Percentiles rank a stretch among this genome's conserved stretches.
Evolutionary conservation across 108 stramenopile species (phyloP).

Genomic region (Fistulifera solaris): DNA sequence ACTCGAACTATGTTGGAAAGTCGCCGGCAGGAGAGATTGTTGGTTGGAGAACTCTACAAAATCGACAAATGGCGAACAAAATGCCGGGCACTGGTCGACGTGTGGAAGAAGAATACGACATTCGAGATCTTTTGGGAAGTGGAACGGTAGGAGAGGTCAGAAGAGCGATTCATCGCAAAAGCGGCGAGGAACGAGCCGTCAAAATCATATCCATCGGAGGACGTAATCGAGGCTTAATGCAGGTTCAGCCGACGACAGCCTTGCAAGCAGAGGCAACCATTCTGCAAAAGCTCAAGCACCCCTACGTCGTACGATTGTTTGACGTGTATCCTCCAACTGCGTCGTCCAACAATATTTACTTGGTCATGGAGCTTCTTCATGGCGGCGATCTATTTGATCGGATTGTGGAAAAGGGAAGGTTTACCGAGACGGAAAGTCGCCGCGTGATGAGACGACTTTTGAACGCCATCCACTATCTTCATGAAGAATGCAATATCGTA

Average conservation of each 20-base stretch:
- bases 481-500: conserved; percentile 58
- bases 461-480: conserved; percentile 69
- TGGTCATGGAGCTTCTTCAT: conserved; percentile 80
- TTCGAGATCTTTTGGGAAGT: conserved; percentile 78
- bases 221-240: conserved; percentile 17
- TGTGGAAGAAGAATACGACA: conserved; percentile 80
- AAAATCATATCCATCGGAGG: conserved; percentile 75
- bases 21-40: neutral
- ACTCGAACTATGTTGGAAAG: conserved; percentile 4
- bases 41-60: neutral
- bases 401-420: conserved; percentile 70
- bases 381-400: conserved; percentile 94
- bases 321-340: conserved; percentile 65
- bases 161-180: conserved; percentile 74
- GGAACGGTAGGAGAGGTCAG: conserved; percentile 91
- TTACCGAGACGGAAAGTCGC: conserved; percentile 71
- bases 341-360: conserved; percentile 40
- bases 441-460: conserved; percentile 64
- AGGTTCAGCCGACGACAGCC: conserved; percentile 13
- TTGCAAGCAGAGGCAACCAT: conserved; percentile 78
- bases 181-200: conserved; percentile 80
- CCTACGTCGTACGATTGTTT: conserved; percentile 80
- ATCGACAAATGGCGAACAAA: neutral
- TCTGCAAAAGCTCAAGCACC: conserved; percentile 76
- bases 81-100: conserved; percentile 12